A percentile compares a stretch with the other conserved stretches of the same genome.
Evolutionary conservation across 148 eudicot genomes (phyloP).

Genomic region (Silene uniflora): DNA sequence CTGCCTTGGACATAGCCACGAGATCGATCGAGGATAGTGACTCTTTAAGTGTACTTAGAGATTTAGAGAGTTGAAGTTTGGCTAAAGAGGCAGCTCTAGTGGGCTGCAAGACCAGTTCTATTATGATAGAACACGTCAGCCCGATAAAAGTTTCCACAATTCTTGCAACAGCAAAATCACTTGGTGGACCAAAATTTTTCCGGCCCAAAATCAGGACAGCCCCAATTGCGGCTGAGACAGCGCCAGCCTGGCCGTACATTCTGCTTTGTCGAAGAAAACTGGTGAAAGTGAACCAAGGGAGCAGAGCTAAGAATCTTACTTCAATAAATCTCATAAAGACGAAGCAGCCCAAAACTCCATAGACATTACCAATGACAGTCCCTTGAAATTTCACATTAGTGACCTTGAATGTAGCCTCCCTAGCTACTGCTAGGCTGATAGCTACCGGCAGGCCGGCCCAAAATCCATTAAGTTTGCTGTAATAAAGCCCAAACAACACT

Average conservation of each 20-base stretch:
- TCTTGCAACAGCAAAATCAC: constrained; percentile 69
- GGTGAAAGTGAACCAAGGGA: constrained; percentile 77
- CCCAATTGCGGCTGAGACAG: constrained; percentile 64
- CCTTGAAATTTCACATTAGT: constrained; percentile 72
- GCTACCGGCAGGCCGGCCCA: constrained; percentile 81
- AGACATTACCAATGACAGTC: constrained; percentile 65
- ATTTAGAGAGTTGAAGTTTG: constrained; percentile 46
- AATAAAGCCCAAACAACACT: constrained; percentile 51
- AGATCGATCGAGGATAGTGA: constrained; percentile 32
- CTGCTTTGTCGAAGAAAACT: constrained; percentile 52
- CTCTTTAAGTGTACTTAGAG: constrained; percentile 27
- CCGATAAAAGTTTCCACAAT: constrained; percentile 71
- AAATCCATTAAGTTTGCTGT: constrained; percentile 59
- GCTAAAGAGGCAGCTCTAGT: constrained; percentile 67
- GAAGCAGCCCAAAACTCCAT: constrained; percentile 67
- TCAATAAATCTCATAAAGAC: constrained; percentile 42
- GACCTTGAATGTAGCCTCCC: constrained; percentile 64
- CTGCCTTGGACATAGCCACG: background rate
- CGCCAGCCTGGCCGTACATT: constrained; percentile 82
- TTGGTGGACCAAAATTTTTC: constrained; percentile 56
- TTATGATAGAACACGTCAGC: constrained; percentile 45
- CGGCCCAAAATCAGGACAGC: constrained; percentile 71
- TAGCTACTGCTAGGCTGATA: constrained; percentile 48
- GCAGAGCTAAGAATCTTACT: constrained; percentile 59
- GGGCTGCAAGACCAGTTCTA: constrained; percentile 54